Percentiles rank a stretch among this genome's conserved stretches.
phyloP scores from a whole-genome alignment of 2,329 filamentous ascomycete genomes.

The Aspergillus sojae region DNA sequence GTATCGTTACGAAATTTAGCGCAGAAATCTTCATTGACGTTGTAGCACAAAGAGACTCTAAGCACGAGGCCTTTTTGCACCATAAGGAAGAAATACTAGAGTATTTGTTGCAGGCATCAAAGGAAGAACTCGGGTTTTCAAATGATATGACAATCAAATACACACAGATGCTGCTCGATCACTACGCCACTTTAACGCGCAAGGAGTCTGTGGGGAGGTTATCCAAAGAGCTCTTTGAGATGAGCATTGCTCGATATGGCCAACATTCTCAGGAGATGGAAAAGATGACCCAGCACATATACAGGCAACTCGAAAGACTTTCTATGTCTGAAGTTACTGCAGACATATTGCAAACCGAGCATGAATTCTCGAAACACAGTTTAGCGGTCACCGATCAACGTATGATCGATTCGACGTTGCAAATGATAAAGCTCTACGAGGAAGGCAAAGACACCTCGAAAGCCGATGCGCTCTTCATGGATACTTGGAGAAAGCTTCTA shows the following conservation, averaged over 20 bases:
- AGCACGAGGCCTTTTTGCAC: background rate
- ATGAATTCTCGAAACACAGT: slow-evolving; percentile 5
- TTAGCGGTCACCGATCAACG: background rate
- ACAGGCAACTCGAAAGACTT: background rate
- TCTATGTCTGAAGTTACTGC: background rate
- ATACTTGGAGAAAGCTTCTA: slow-evolving; percentile 3
- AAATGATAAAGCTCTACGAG: background rate
- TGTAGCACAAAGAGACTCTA: background rate
- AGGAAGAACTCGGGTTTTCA: slow-evolving; percentile 2
- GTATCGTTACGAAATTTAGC: background rate
- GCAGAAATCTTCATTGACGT: background rate
- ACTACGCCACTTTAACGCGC: background rate
- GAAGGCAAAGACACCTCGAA: background rate
- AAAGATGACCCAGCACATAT: background rate
- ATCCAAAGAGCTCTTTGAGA: slow-evolving; percentile 2
- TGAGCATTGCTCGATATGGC: background rate
- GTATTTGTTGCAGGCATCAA: background rate
- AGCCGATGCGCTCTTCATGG: background rate
- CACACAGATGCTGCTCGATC: slow-evolving; percentile 4
- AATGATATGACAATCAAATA: background rate
- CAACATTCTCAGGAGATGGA: background rate
- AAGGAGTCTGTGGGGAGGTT: background rate
- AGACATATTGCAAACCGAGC: background rate
- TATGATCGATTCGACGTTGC: slow-evolving; percentile 3
- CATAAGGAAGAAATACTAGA: slow-evolving; percentile 2